These are phyloP conservation scores for Barnettozyma sp. DNA, from an alignment of 805 yeast genomes.

Conservation along the genomic window DNA sequence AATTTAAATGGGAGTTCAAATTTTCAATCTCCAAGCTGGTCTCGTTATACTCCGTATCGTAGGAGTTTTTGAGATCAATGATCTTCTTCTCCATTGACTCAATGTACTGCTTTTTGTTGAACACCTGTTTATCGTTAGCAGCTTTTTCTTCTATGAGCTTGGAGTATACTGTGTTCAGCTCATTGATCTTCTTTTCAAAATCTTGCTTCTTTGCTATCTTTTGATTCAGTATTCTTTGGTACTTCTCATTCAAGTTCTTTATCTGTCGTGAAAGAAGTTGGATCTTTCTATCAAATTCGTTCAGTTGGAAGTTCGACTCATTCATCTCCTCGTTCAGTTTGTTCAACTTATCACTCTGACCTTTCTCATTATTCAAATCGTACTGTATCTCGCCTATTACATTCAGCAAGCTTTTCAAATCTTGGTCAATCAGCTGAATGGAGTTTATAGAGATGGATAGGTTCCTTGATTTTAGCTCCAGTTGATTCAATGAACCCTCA, in stretches of 20 bases:
- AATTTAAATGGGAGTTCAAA: slow-evolving; percentile 13
- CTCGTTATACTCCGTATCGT: slow-evolving; percentile 34
- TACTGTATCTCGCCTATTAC: slow-evolving; percentile 18
- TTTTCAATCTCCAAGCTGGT: slow-evolving; percentile 27
- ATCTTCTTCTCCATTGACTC: slow-evolving; percentile 34
- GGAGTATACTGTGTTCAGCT: slow-evolving; percentile 31
- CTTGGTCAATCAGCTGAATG: slow-evolving; percentile 32
- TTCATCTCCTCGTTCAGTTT: slow-evolving; percentile 16
- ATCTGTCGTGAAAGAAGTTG: slow-evolving; percentile 35
- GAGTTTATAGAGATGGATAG: slow-evolving; percentile 51
- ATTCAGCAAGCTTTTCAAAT: slow-evolving; percentile 18
- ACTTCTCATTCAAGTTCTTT: slow-evolving; percentile 35
- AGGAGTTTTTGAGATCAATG: slow-evolving; percentile 26
- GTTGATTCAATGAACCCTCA: slow-evolving; percentile 30
- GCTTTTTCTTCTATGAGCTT: slow-evolving; percentile 32
- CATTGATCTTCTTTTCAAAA: slow-evolving; percentile 29
- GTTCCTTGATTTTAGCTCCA: slow-evolving; percentile 45
- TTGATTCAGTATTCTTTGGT: slow-evolving; percentile 30
- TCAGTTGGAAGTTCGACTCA: slow-evolving; percentile 18
- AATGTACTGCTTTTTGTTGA: slow-evolving; percentile 30
- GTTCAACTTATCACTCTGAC: slow-evolving; percentile 12
- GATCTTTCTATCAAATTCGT: slow-evolving; percentile 31
- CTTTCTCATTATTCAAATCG: slow-evolving; percentile 16
- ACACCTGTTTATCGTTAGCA: slow-evolving; percentile 32
- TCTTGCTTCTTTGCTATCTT: slow-evolving; percentile 31